Evolutionary conservation across 148 eudicot species (phyloP).

Genomic region (Silene conica): DNA sequence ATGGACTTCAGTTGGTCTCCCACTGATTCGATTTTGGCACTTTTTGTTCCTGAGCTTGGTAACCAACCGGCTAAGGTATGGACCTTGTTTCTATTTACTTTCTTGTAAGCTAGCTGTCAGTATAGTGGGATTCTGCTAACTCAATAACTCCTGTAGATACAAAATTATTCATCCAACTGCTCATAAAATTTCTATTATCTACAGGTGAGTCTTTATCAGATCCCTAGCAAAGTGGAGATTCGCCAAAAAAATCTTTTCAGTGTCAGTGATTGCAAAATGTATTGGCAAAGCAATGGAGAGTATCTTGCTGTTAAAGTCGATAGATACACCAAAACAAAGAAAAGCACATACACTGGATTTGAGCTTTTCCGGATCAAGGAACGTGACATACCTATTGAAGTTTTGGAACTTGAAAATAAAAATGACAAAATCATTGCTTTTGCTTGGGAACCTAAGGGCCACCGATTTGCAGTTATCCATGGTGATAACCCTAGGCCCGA

Average conservation of each 20-base stretch:
- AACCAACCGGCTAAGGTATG: constrained; percentile 94
- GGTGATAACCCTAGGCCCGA: constrained; percentile 91
- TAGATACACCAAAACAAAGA: constrained; percentile 82
- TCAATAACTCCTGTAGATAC: too few relatives aligned
- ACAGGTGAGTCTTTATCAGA: constrained; percentile 85
- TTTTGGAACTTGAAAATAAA: constrained; percentile 86
- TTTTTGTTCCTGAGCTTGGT: constrained; percentile 87
- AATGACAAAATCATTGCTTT: constrained; percentile 91
- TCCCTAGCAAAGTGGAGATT: constrained; percentile 78
- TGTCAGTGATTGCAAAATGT: constrained; percentile 95
- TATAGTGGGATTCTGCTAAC: too few relatives aligned
- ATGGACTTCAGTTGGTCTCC: constrained; percentile 94
- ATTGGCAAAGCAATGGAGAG: constrained; percentile 97
- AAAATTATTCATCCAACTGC: too few relatives aligned
- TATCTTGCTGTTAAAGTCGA: constrained; percentile 92
- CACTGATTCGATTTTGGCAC: constrained; percentile 74
- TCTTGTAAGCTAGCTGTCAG: neutral
- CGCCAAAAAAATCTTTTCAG: constrained; percentile 90
- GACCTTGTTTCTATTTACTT: neutral
- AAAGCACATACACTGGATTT: constrained; percentile 93
- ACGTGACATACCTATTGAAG: too few relatives aligned
- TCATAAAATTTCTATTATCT: neutral
- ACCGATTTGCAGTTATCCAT: constrained; percentile 86
- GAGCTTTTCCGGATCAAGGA: constrained; percentile 95
- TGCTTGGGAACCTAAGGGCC: constrained; percentile 99